These are phyloP conservation scores for Brettanomyces naardenensis DNA, from an alignment of 805 yeast genomes.

Conservation along the genomic window DNA sequence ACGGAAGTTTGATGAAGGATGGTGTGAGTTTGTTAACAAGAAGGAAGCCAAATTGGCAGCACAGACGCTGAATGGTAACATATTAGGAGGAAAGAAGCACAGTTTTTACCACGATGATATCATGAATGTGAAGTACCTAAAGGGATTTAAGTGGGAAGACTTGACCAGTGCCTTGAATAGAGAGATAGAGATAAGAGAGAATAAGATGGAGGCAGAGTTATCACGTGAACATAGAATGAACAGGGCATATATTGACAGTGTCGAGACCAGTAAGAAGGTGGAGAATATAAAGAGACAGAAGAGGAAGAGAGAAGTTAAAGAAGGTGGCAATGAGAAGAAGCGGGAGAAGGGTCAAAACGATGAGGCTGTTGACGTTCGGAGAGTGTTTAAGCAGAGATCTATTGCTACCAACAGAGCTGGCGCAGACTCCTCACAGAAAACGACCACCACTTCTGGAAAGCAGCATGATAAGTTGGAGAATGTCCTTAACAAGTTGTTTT, in stretches of 20 bases:
- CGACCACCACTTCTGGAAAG: conserved; percentile 5
- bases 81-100: conserved; percentile 86
- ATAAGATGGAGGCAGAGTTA: conserved; percentile 80
- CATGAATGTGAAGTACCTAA: conserved; percentile 79
- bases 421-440: conserved; percentile 42
- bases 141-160: conserved; percentile 93
- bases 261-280: conserved; percentile 79
- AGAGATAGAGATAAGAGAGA: conserved; percentile 83
- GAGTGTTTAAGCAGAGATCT: conserved; percentile 65
- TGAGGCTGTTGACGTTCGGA: conserved; percentile 32
- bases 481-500: conserved; percentile 51
- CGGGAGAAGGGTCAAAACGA: conserved; percentile 7
- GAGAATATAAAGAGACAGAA: conserved; percentile 51
- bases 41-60: conserved; percentile 87
- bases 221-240: conserved; percentile 84
- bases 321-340: conserved; percentile 13
- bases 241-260: conserved; percentile 73
- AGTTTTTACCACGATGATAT: conserved; percentile 91
- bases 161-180: conserved; percentile 87
- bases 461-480: conserved; percentile 27
- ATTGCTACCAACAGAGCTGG: conserved; percentile 61
- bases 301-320: conserved; percentile 22
- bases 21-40: conserved; percentile 88
- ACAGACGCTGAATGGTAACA: conserved; percentile 77
- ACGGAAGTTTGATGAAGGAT: conserved; percentile 83